phyloP scores from a whole-genome alignment of 1,284 basidiomycete species.

The Malassezia pachydermatis region DNA sequence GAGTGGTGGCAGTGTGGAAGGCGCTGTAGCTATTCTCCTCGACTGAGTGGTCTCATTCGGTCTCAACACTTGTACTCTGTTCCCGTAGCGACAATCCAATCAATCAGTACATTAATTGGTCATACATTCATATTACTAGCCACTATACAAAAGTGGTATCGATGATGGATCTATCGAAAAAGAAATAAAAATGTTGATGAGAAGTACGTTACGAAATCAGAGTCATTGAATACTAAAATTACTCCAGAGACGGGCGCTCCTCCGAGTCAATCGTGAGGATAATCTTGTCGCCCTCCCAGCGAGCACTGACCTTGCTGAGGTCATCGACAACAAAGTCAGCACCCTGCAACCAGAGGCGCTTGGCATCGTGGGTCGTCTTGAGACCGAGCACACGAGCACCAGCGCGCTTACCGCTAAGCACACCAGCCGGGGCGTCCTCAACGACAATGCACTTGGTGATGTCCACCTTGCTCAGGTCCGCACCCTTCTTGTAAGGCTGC shows the following conservation, averaged over 20 bases:
- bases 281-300: constrained; percentile 33
- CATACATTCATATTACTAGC: not conserved
- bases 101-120: too few species aligned
- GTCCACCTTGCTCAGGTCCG: constrained; percentile 24
- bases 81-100: too few species aligned
- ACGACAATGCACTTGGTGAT: constrained; percentile 38
- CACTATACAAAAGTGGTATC: too few species aligned
- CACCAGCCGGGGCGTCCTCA: constrained; percentile 45
- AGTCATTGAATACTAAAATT: too few species aligned
- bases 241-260: constrained; percentile 15
- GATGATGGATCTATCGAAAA: too few species aligned
- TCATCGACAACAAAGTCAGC: constrained; percentile 44
- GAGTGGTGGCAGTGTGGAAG: constrained; percentile 39
- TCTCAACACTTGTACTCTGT: too few species aligned
- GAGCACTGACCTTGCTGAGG: constrained; percentile 30
- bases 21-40: constrained; percentile 33
- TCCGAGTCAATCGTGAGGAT: constrained; percentile 32
- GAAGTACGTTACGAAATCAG: not conserved
- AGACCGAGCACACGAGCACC: constrained; percentile 40
- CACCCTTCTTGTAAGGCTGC: constrained; percentile 42
- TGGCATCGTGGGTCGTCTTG: constrained; percentile 37
- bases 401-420: constrained; percentile 33
- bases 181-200: not conserved
- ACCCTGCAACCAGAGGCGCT: constrained; percentile 30
- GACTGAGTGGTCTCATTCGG: constrained; percentile 13